phyloP scores from a whole-genome alignment of 1,139 yeast genomes.

The Pichia sp. region DNA sequence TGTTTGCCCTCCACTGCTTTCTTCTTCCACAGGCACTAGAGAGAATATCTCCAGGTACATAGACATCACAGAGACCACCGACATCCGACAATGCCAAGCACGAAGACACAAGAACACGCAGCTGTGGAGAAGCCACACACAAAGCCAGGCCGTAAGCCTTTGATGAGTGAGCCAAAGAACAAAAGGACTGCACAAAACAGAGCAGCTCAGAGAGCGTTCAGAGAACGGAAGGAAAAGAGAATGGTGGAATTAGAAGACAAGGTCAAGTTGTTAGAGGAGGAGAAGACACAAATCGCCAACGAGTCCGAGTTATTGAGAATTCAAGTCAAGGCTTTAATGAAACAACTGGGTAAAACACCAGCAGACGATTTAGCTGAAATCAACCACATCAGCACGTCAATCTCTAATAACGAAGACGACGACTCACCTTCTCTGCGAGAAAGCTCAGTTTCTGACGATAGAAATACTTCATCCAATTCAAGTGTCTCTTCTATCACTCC shows the following conservation, averaged over 20 bases:
- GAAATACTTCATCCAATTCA: slow-evolving; percentile 11
- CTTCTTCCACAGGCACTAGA: too few species aligned
- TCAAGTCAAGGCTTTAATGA: slow-evolving; percentile 74
- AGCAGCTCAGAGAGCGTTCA: slow-evolving; percentile 95
- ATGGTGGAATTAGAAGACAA: slow-evolving; percentile 84
- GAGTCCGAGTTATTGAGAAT: slow-evolving; percentile 73
- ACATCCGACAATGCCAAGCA: slow-evolving; percentile 8
- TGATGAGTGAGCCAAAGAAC: slow-evolving; percentile 75
- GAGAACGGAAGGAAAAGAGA: slow-evolving; percentile 89
- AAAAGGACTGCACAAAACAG: slow-evolving; percentile 96
- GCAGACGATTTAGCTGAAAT: background rate
- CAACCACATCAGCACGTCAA: too few species aligned
- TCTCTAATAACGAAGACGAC: background rate
- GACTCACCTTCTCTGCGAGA: slow-evolving; percentile 5
- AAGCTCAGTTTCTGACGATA: slow-evolving; percentile 6
- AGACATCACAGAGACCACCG: too few species aligned
- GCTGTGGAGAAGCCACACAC: slow-evolving; percentile 17
- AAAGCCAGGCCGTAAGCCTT: slow-evolving; percentile 71
- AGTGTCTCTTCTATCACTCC: slow-evolving; percentile 14
- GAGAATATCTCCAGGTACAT: too few species aligned
- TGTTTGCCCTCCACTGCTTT: background rate
- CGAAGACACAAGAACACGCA: slow-evolving; percentile 14
- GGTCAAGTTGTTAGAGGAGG: slow-evolving; percentile 67
- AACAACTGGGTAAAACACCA: slow-evolving; percentile 45
- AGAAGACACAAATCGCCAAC: slow-evolving; percentile 54